Conservation (phyloP, 106 monocot species). For the Iris macrosiphon region DNA sequence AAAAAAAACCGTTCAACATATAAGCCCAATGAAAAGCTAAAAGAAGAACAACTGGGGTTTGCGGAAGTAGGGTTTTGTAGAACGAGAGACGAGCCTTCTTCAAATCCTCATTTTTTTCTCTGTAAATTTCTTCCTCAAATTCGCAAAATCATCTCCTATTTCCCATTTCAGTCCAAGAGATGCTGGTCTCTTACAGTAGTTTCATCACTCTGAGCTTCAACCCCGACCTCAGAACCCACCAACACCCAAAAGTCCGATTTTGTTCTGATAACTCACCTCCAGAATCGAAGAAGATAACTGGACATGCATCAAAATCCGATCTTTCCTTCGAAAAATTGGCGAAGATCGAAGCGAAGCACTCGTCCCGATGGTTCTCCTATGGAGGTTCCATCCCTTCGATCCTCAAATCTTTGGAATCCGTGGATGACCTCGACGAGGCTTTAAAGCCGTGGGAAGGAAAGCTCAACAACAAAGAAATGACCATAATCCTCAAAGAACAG, state of each 20-base stretch:
- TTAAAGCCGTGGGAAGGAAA: constrained; percentile 63
- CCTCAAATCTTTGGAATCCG: constrained; percentile 40
- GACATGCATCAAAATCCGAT: constrained; percentile 10
- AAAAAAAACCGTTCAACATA: no score
- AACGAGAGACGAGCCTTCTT: no score
- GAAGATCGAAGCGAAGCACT: constrained; percentile 3
- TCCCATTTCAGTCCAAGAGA: not conserved
- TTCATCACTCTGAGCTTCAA: not conserved
- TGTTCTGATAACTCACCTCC: constrained; percentile 12
- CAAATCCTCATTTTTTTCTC: no score
- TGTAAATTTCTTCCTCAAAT: no score
- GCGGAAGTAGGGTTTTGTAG: no score
- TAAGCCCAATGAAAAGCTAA: no score
- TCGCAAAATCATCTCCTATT: no score
- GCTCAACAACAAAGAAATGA: constrained; percentile 68
- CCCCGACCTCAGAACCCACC: not conserved
- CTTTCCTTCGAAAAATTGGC: constrained; percentile 6
- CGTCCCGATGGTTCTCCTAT: constrained; percentile 36
- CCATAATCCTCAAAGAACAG: constrained; percentile 85
- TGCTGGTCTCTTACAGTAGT: constrained; percentile 1
- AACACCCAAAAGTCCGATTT: constrained; percentile 7
- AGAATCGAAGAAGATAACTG: not conserved
- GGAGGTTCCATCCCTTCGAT: constrained; percentile 71
- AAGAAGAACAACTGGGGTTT: no score
- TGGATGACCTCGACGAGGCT: constrained; percentile 55